Evolutionary conservation across 2,329 filamentous ascomycete species (phyloP), one percentile per base, ranked within the genome.

Genomic region (Emmonsiellopsis sp.): DNA sequence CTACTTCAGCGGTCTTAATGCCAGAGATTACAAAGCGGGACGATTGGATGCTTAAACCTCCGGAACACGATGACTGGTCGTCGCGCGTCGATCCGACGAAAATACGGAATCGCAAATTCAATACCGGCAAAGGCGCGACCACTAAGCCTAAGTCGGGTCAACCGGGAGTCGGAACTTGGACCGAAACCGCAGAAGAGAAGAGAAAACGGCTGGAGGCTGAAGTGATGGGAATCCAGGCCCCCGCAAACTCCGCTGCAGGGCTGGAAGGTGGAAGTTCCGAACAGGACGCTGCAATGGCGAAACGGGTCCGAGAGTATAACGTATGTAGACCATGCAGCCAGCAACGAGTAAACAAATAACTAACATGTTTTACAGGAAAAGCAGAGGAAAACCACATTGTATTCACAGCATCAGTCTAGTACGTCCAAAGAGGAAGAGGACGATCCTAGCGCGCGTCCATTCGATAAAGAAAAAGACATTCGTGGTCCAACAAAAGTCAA

Each of bases 401-500:
- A 60, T 33, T 34, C 53, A 10, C 53, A 60, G 32, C 58, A 60
- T 31, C 53, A 58, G 36, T 40, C 46, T 7, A 53, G 48, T 14
- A 21, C 36, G 78, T 2, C 77, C 73, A 65, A 84, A 78, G 82
- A 84, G 57, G 82, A 88, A 58, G 88, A 93, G 21, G 92, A 96
- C 70, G 91, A 97, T 66, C 92, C 93, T 0, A 95, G 89, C 68
- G 86, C 87, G 70, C 78, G 92, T 56, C 86, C 82, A 0, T 97
- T 97, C 70, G 89, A 96, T 71, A 80, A 84, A 57, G 88, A 96
- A 68, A 97, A 96, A 74, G 93, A 97, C 68, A 95, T 97, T 82
- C 86, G 82, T 40, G 73, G 88, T 2, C 85, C 85, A 7, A 81
- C 82, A 14, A 83, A 81, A 62, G 82, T 96, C 51, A 86, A 83